Conservation (phyloP, 441 rosid species). For the Theobroma grandiflorum region DNA sequence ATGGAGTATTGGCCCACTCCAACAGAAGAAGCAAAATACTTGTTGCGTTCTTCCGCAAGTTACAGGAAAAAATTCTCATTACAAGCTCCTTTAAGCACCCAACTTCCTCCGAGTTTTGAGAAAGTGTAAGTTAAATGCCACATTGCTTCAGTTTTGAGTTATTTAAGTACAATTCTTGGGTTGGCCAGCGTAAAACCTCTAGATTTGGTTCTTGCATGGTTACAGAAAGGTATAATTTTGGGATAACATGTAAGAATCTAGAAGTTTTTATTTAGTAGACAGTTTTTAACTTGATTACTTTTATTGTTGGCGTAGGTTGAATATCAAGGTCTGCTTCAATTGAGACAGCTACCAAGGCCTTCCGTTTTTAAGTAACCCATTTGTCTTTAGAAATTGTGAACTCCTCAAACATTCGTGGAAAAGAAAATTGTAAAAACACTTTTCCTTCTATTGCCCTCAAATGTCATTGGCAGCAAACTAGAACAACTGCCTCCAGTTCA, state of each 20-base stretch:
- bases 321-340: constrained; percentile 9
- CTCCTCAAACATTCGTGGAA: constrained; percentile 3
- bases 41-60: constrained; percentile 48
- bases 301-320: not conserved
- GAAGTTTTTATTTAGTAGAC: constrained; percentile 3
- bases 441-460: not conserved
- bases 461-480: constrained; percentile 1
- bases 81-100: constrained; percentile 47
- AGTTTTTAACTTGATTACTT: not conserved
- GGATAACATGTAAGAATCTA: constrained; percentile 6
- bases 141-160: constrained; percentile 17
- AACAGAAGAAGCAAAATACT: constrained; percentile 73
- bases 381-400: not conserved
- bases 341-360: not conserved
- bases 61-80: constrained; percentile 47
- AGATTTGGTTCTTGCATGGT: not conserved
- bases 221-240: not conserved
- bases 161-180: not conserved
- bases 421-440: not conserved
- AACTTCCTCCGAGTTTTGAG: constrained; percentile 82
- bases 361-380: not conserved
- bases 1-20: constrained; percentile 95
- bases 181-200: not conserved
- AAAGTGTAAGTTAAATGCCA: constrained; percentile 68
- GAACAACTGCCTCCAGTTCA: not conserved